These are phyloP conservation scores for Dryas integrifolia DNA, from an alignment of 331 rosid genomes.

Conservation along the genomic window DNA sequence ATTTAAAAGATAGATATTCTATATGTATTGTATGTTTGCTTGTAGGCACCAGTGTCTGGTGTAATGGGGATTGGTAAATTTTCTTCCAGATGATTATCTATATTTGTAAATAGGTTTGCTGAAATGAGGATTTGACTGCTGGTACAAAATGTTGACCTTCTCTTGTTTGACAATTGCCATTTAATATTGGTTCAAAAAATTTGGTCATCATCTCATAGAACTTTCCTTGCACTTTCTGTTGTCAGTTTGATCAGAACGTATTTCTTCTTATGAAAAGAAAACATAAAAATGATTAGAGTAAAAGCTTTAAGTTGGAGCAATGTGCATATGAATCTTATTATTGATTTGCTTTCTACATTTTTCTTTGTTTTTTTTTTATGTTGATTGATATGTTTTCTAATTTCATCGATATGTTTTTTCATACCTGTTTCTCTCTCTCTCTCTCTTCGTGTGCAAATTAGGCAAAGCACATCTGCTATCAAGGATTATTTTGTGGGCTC, in stretches of 20 bases:
- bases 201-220: not conserved
- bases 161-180: not conserved
- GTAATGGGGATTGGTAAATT: not conserved
- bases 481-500: slow-evolving; percentile 49
- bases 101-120: not conserved
- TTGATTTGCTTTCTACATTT: not conserved
- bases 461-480: slow-evolving; percentile 51
- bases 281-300: not conserved
- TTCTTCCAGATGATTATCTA: not conserved
- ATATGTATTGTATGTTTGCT: not conserved
- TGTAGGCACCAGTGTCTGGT: not conserved
- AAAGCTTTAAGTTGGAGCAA: not conserved
- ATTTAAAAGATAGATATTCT: not conserved
- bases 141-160: not conserved
- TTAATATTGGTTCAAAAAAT: not conserved
- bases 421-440: not conserved
- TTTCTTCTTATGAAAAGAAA: not conserved
- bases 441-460: slow-evolving; percentile 28
- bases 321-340: not conserved
- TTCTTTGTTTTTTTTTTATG: not conserved
- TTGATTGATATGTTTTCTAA: no score
- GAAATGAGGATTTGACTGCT: not conserved
- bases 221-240: not conserved
- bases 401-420: not conserved
- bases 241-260: not conserved